Evolutionary conservation across 225 moss, liverwort and hornwort genomes (phyloP).

Genomic region (Anthoceros angustus): DNA sequence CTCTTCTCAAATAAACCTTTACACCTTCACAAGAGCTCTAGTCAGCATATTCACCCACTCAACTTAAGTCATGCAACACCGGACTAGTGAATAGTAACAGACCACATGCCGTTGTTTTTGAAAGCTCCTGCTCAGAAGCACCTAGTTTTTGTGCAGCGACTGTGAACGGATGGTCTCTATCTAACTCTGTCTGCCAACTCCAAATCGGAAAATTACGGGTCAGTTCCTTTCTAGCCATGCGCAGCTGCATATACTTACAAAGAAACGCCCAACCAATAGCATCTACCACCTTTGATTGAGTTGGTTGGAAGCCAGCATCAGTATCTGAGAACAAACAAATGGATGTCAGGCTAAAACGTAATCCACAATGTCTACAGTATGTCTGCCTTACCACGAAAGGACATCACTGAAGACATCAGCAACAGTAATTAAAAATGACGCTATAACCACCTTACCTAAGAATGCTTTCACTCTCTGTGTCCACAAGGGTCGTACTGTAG

Average conservation of each 20-base stretch:
- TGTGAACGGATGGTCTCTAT: slow-evolving; percentile 42
- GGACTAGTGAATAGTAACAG: not conserved
- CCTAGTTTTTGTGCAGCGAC: slow-evolving; percentile 24
- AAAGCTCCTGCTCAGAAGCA: slow-evolving; percentile 8
- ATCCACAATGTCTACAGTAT: not conserved
- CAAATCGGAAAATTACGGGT: not conserved
- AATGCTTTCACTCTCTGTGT: slow-evolving; percentile 42
- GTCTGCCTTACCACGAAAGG: not conserved
- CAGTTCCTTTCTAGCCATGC: no score
- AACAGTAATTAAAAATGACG: not conserved
- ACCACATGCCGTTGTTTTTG: slow-evolving; percentile 27
- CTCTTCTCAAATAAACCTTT: slow-evolving; percentile 5
- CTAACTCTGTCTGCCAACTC: slow-evolving; percentile 30
- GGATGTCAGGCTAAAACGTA: not conserved
- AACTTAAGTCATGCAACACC: not conserved
- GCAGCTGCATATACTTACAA: no score
- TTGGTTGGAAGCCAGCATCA: slow-evolving; percentile 66
- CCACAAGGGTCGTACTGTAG: slow-evolving; percentile 31
- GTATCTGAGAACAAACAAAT: slow-evolving; percentile 22
- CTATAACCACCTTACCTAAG: slow-evolving; percentile 24
- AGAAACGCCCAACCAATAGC: not conserved
- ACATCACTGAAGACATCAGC: not conserved
- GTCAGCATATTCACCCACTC: not conserved
- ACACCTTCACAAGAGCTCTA: slow-evolving; percentile 7
- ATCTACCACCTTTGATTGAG: slow-evolving; percentile 43